Conservation (phyloP, 805 yeast species). For the Candida hispaniensis region DNA sequence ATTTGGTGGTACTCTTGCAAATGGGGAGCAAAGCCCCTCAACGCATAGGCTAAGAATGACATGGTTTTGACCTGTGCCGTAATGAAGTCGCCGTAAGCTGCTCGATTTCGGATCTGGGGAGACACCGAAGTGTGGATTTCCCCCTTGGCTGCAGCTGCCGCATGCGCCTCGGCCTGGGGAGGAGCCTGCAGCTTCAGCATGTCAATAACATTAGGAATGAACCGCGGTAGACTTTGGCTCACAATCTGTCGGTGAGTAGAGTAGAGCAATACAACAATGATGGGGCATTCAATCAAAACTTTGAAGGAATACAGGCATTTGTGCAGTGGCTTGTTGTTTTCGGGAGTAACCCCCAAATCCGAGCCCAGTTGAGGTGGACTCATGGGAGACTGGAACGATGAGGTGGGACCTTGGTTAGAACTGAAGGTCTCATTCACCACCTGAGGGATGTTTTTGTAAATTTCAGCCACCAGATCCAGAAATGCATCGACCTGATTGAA, state of each 20-base stretch:
- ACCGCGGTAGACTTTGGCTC: conserved; percentile 55
- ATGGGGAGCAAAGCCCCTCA: conserved; percentile 69
- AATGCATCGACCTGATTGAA: conserved; percentile 68
- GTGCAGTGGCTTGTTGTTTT: conserved; percentile 43
- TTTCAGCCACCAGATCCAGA: conserved; percentile 58
- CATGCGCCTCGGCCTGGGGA: conserved; percentile 46
- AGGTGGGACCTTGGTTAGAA: conserved; percentile 18
- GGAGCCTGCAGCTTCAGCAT: conserved; percentile 69
- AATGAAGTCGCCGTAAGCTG: conserved; percentile 77
- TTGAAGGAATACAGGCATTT: conserved; percentile 76
- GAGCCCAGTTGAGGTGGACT: conserved; percentile 34
- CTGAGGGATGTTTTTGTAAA: conserved; percentile 69
- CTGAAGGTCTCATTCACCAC: conserved; percentile 60
- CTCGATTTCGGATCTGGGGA: conserved; percentile 61
- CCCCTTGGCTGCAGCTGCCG: conserved; percentile 45
- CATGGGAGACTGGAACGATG: conserved; percentile 30
- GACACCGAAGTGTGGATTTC: conserved; percentile 60
- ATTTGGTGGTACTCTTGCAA: conserved; percentile 45
- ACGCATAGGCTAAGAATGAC: conserved; percentile 84
- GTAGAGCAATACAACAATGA: conserved; percentile 85
- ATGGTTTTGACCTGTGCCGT: conserved; percentile 94
- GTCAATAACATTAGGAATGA: conserved; percentile 72
- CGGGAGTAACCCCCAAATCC: conserved; percentile 29
- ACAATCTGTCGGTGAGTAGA: conserved; percentile 76
- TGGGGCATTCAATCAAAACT: conserved; percentile 91